These are phyloP conservation scores for Naganishia randhawae DNA, from an alignment of 768 basidiomycete species.

Conservation along the genomic window DNA sequence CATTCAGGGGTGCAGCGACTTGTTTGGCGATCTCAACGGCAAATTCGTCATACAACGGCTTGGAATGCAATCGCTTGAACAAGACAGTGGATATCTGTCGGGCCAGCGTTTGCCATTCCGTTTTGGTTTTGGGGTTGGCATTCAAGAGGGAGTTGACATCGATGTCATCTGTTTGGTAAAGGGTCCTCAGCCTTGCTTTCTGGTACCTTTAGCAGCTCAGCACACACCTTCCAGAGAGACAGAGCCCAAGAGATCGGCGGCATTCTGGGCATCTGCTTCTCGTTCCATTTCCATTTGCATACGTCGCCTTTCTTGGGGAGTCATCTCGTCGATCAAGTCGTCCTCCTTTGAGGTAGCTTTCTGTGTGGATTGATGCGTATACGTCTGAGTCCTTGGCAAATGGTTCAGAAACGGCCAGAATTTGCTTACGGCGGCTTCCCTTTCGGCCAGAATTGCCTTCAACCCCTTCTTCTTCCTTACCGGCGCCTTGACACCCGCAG, in stretches of 20 bases:
- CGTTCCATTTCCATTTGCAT: conserved; percentile 76
- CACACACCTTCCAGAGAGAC: conserved; percentile 45
- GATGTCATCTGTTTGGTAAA: conserved; percentile 30
- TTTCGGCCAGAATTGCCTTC: conserved; percentile 87
- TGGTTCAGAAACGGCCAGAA: not conserved
- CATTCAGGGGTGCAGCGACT: conserved; percentile 71
- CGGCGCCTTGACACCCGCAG: conserved; percentile 58
- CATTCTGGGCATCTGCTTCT: conserved; percentile 78
- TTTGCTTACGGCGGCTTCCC: conserved; percentile 55
- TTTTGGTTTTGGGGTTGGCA: conserved; percentile 78
- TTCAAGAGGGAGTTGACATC: conserved; percentile 48
- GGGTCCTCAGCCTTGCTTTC: not conserved
- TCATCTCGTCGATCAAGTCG: conserved; percentile 48
- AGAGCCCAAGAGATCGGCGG: conserved; percentile 73
- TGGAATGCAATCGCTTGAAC: conserved; percentile 71
- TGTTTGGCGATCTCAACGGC: conserved; percentile 77
- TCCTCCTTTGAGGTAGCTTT: conserved; percentile 29
- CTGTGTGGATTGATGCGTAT: conserved; percentile 2
- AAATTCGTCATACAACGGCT: conserved; percentile 77
- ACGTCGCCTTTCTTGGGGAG: conserved; percentile 60
- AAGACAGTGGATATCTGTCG: conserved; percentile 68
- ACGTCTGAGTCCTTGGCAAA: conserved; percentile 12
- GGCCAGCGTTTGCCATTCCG: conserved; percentile 76
- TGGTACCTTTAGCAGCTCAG: not conserved
- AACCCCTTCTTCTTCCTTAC: conserved; percentile 89